phyloP scores from a whole-genome alignment of 2,329 filamentous ascomycete genomes.

The Alternaria novae-zelandiae region DNA sequence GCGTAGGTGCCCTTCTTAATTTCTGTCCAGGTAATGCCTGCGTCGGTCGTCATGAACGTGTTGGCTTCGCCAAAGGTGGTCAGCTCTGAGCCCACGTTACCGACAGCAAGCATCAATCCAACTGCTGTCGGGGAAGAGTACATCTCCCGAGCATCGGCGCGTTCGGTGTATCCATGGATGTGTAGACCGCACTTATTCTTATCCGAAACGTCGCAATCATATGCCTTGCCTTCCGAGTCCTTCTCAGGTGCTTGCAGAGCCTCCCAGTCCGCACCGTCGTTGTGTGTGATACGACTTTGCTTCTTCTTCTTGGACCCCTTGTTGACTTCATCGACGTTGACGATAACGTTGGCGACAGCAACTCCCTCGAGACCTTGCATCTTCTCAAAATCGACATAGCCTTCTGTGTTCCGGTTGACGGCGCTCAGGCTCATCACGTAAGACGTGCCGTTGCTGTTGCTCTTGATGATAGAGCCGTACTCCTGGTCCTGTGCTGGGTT shows the following conservation, averaged over 20 bases:
- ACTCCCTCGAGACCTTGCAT: slow-evolving; percentile 92
- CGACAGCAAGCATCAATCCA: slow-evolving; percentile 87
- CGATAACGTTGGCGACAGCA: slow-evolving; percentile 82
- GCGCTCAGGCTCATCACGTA: slow-evolving; percentile 83
- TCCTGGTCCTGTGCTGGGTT: slow-evolving; percentile 68
- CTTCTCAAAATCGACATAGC: slow-evolving; percentile 95
- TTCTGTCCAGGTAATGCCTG: slow-evolving; percentile 85
- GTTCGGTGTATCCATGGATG: slow-evolving; percentile 94
- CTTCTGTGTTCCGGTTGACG: slow-evolving; percentile 79
- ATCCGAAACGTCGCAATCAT: slow-evolving; percentile 68
- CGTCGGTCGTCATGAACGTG: slow-evolving; percentile 90
- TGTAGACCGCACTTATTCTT: slow-evolving; percentile 80
- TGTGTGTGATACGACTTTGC: slow-evolving; percentile 92
- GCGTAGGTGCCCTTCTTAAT: slow-evolving; percentile 87
- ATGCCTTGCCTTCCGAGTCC: slow-evolving; percentile 74
- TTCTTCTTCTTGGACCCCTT: slow-evolving; percentile 76
- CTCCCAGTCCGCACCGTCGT: slow-evolving; percentile 89
- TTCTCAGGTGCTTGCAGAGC: slow-evolving; percentile 74
- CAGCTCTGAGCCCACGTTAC: slow-evolving; percentile 83
- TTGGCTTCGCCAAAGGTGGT: slow-evolving; percentile 73
- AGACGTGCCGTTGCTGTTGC: slow-evolving; percentile 96
- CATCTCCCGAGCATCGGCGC: slow-evolving; percentile 78
- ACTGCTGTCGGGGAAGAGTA: slow-evolving; percentile 89
- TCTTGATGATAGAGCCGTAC: slow-evolving; percentile 92
- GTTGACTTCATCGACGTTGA: slow-evolving; percentile 70